A percentile compares a stretch with the other conserved stretches of the same genome.
phyloP scores from a whole-genome alignment of 106 monocot genomes.

The Dendrobium officinale region DNA sequence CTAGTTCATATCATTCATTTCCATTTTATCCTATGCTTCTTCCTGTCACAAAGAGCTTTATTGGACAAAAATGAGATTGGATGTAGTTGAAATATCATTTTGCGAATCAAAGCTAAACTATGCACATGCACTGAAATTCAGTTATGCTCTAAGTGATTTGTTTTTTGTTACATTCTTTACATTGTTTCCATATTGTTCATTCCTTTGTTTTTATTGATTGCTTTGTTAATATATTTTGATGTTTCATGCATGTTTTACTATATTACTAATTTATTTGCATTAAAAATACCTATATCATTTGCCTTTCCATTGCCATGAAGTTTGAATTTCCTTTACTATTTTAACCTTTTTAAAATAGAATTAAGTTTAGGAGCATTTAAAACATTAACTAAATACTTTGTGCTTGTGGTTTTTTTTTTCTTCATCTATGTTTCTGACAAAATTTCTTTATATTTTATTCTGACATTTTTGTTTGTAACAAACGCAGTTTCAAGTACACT shows the following conservation, averaged over 20 bases:
- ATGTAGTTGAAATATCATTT: background rate
- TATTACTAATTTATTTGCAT: background rate
- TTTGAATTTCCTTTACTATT: background rate
- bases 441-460: background rate
- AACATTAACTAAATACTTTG: too few relatives aligned
- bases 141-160: background rate
- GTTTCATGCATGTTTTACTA: background rate
- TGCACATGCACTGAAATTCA: background rate
- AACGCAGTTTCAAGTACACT: background rate
- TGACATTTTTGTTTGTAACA: background rate
- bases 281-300: background rate
- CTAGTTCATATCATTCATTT: background rate
- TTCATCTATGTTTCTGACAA: background rate
- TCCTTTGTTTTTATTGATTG: background rate
- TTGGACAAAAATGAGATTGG: background rate
- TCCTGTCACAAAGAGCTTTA: background rate
- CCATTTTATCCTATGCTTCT: background rate
- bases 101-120: background rate
- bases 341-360: too few relatives aligned
- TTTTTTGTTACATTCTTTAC: background rate
- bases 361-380: too few relatives aligned
- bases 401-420: background rate
- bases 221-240: background rate
- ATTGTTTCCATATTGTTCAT: background rate
- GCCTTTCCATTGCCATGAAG: background rate